A percentile compares a stretch with the other conserved stretches of the same genome.
Evolutionary conservation across 768 basidiomycete species (phyloP).

Genomic region (Pholiota microspora): DNA sequence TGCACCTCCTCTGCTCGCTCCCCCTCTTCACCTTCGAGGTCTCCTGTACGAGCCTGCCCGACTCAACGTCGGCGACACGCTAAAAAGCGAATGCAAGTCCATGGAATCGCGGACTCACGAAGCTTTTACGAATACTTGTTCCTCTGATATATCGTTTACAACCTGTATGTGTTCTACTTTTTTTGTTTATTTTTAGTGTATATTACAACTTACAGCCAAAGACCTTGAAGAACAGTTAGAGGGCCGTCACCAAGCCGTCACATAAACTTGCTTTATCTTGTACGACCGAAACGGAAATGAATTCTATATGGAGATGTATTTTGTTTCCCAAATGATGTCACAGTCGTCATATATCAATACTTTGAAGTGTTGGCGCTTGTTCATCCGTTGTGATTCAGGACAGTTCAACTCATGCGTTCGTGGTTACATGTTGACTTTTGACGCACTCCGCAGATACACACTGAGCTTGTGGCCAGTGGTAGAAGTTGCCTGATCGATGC

Average conservation of each 20-base stretch:
- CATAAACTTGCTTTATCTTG: too few relatives aligned
- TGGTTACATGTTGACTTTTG: too few relatives aligned
- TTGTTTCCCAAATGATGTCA: neutral
- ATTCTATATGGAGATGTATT: neutral
- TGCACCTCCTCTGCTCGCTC: slow-evolving; percentile 13
- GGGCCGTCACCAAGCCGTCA: too few relatives aligned
- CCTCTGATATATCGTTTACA: slow-evolving; percentile 7
- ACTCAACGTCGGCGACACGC: slow-evolving; percentile 16
- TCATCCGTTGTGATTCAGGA: too few relatives aligned
- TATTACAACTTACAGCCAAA: neutral
- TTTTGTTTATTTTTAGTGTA: neutral
- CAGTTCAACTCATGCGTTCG: too few relatives aligned
- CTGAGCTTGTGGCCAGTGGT: too few relatives aligned
- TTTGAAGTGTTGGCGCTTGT: too few relatives aligned
- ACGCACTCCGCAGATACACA: too few relatives aligned
- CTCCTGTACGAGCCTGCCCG: slow-evolving; percentile 41
- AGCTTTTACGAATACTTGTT: slow-evolving; percentile 31
- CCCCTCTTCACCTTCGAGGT: slow-evolving; percentile 54
- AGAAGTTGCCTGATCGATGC: too few relatives aligned
- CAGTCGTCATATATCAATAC: too few relatives aligned
- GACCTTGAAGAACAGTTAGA: neutral
- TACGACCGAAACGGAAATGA: too few relatives aligned
- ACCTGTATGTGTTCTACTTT: neutral
- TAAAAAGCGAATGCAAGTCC: slow-evolving; percentile 18
- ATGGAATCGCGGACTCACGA: slow-evolving; percentile 14